phyloP scores from a whole-genome alignment of 1,284 basidiomycete genomes.

The Cutaneotrichosporon mucoides region DNA sequence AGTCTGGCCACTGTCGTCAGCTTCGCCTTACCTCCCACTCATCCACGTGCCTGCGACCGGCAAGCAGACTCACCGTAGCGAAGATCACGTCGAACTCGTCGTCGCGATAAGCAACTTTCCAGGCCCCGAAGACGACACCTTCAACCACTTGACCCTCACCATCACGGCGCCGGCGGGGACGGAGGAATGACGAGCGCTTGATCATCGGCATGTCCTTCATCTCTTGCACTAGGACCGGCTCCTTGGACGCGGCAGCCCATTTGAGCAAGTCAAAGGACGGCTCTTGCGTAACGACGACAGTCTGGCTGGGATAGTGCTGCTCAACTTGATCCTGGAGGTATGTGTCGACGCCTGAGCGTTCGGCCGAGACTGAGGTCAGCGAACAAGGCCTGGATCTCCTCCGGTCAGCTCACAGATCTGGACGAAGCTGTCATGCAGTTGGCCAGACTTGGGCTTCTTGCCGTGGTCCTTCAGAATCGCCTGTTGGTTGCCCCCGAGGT shows the following conservation, averaged over 20 bases:
- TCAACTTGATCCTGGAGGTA: background rate
- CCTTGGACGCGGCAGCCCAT: constrained; percentile 19
- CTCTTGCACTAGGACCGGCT: constrained; percentile 17
- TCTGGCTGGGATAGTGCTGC: background rate
- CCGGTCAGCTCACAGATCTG: background rate
- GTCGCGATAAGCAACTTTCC: constrained; percentile 24
- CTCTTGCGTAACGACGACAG: constrained; percentile 22
- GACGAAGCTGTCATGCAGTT: background rate
- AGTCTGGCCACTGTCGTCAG: constrained; percentile 24
- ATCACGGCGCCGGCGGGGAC: constrained; percentile 20
- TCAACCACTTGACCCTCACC: constrained; percentile 24
- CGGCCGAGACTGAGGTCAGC: background rate
- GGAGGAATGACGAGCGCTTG: constrained; percentile 17
- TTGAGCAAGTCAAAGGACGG: constrained; percentile 21
- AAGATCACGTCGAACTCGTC: constrained; percentile 26
- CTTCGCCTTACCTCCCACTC: too few species aligned
- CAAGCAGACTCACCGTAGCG: constrained; percentile 22
- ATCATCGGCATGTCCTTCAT: constrained; percentile 19
- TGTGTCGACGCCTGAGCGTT: background rate
- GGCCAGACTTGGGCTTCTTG: background rate
- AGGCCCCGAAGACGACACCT: constrained; percentile 24
- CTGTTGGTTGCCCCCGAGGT: background rate
- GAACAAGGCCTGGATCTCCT: too few species aligned
- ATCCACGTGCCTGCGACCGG: too few species aligned
- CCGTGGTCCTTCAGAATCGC: background rate